Percentiles rank a stretch among this genome's conserved stretches.
phyloP scores from a whole-genome alignment of 768 basidiomycete species.

The Termitomyces sp. region DNA sequence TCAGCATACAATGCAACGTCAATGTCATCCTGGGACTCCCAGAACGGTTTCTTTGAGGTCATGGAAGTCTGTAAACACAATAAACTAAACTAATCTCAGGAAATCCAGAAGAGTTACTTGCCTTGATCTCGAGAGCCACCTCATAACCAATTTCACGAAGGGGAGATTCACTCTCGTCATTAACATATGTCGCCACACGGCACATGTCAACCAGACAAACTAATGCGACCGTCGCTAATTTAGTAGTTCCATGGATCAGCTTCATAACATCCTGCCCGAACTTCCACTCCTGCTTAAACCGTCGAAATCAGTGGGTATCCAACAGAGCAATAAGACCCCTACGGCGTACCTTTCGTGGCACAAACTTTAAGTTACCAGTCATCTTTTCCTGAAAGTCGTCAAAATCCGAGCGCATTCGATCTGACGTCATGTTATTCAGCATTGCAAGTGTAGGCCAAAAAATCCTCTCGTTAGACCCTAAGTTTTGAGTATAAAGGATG shows the following conservation, averaged over 20 bases:
- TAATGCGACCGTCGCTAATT: slow-evolving; percentile 62
- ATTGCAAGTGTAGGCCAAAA: slow-evolving; percentile 82
- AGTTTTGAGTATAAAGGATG: slow-evolving; percentile 52
- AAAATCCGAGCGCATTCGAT: slow-evolving; percentile 61
- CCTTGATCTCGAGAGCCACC: slow-evolving; percentile 79
- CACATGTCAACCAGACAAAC: slow-evolving; percentile 78
- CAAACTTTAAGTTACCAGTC: slow-evolving; percentile 27
- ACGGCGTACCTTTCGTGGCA: slow-evolving; percentile 34
- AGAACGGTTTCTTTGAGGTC: slow-evolving; percentile 56
- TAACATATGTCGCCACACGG: slow-evolving; percentile 58
- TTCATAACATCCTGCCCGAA: slow-evolving; percentile 64
- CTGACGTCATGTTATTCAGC: slow-evolving; percentile 71
- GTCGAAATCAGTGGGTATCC: background rate
- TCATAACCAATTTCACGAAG: slow-evolving; percentile 66
- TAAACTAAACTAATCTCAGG: background rate
- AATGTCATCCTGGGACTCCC: slow-evolving; percentile 65
- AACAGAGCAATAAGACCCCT: background rate
- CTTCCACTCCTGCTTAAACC: slow-evolving; percentile 40
- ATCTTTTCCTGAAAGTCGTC: slow-evolving; percentile 48
- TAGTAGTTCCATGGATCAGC: slow-evolving; percentile 50
- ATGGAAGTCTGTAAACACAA: slow-evolving; percentile 23
- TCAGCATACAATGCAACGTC: slow-evolving; percentile 79
- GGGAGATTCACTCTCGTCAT: slow-evolving; percentile 52
- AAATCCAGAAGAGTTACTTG: slow-evolving; percentile 19
- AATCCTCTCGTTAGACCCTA: slow-evolving; percentile 43